Evolutionary conservation across 2,329 filamentous ascomycete genomes (phyloP).

Genomic region (Claviceps digitariae): DNA sequence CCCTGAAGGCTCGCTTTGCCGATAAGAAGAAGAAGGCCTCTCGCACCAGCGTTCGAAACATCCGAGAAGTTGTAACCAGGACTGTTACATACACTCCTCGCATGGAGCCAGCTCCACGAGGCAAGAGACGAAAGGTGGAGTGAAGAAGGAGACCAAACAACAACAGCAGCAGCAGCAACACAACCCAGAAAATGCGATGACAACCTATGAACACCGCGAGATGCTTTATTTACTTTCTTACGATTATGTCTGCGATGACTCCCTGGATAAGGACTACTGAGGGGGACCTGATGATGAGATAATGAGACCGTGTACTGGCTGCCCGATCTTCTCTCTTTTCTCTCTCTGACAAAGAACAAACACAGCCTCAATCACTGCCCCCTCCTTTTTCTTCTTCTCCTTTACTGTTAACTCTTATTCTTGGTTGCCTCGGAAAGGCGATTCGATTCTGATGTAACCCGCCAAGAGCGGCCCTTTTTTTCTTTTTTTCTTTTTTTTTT

Average conservation of each 20-base stretch:
- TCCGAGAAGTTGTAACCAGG: slow-evolving; percentile 84
- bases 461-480: background rate
- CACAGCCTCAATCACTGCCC: background rate
- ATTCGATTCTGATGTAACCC: background rate
- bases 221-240: slow-evolving; percentile 2
- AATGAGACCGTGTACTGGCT: slow-evolving; percentile 2
- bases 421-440: background rate
- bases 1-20: slow-evolving; percentile 51
- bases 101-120: slow-evolving; percentile 81
- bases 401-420: background rate
- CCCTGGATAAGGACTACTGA: background rate
- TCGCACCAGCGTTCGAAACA: slow-evolving; percentile 52
- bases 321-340: background rate
- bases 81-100: slow-evolving; percentile 82
- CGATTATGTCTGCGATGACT: slow-evolving; percentile 4
- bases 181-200: background rate
- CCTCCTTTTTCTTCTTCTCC: background rate
- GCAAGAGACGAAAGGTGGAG: slow-evolving; percentile 70
- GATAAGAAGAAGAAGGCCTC: slow-evolving; percentile 45
- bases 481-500: no score
- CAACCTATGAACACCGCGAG: background rate
- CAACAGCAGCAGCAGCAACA: background rate
- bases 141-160: slow-evolving; percentile 11
- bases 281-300: background rate
- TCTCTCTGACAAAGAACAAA: background rate